These are phyloP conservation scores for Lentinula lateritia DNA, from an alignment of 768 basidiomycete species.

Conservation along the genomic window DNA sequence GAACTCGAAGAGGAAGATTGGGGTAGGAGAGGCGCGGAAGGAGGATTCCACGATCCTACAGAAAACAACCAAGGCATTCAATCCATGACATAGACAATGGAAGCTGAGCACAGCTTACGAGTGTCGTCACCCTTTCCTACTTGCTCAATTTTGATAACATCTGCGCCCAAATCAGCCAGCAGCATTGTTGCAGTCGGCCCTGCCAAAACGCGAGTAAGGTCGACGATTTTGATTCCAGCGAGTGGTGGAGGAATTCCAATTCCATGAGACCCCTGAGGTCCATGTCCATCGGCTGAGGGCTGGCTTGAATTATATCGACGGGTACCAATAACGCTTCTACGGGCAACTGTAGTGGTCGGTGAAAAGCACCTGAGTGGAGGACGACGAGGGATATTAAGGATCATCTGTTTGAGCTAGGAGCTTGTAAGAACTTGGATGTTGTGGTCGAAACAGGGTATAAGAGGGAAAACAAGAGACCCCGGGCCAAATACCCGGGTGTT, in stretches of 20 bases:
- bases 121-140: slow-evolving; percentile 84
- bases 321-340: not conserved
- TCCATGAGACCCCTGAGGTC: not conserved
- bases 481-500: not conserved
- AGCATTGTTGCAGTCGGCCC: slow-evolving; percentile 91
- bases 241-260: slow-evolving; percentile 72
- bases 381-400: not conserved
- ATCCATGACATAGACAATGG: slow-evolving; percentile 3
- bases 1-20: slow-evolving; percentile 12
- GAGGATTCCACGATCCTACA: slow-evolving; percentile 62
- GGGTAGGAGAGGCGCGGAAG: slow-evolving; percentile 44
- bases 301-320: not conserved
- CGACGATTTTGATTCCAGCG: slow-evolving; percentile 76
- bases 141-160: slow-evolving; percentile 92
- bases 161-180: slow-evolving; percentile 87
- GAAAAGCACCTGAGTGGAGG: not conserved
- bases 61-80: not conserved
- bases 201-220: slow-evolving; percentile 87
- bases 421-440: no score
- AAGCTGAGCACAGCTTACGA: slow-evolving; percentile 29
- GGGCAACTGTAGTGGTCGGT: not conserved
- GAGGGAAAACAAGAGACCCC: not conserved
- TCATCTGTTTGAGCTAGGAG: not conserved
- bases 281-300: not conserved
- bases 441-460: no score